Evolutionary conservation across 1,284 basidiomycete genomes (phyloP).

Genomic region (Albatrellus sp.): DNA sequence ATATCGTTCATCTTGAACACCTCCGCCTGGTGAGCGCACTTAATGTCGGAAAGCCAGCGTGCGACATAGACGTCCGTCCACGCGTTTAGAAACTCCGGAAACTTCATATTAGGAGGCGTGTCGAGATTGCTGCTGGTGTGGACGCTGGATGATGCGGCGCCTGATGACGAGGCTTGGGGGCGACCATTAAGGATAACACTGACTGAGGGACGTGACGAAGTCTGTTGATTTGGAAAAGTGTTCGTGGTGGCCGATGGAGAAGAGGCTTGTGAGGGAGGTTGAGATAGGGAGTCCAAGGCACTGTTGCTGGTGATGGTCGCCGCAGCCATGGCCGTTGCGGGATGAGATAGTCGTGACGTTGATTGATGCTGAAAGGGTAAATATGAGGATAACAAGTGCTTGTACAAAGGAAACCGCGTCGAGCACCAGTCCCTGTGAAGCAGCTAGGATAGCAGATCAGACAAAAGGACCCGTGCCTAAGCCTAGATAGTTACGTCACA

Average conservation of each 20-base stretch:
- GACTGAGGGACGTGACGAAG: conserved; percentile 1
- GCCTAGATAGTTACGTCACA: no score
- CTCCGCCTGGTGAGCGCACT: conserved; percentile 56
- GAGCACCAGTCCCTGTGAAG: no score
- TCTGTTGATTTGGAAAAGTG: conserved; percentile 19
- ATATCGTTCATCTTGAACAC: conserved; percentile 81
- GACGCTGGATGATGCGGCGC: conserved; percentile 22
- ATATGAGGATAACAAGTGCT: not conserved
- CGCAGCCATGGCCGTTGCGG: conserved; percentile 23
- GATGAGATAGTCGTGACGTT: conserved; percentile 1
- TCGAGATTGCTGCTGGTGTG: conserved; percentile 30
- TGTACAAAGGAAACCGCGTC: no score
- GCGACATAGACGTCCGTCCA: conserved; percentile 65
- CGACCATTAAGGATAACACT: conserved; percentile 8
- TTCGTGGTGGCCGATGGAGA: conserved; percentile 41
- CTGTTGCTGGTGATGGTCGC: conserved; percentile 24
- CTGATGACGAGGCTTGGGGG: conserved; percentile 21
- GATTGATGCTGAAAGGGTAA: not conserved
- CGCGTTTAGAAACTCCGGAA: conserved; percentile 47
- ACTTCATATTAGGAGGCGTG: conserved; percentile 42
- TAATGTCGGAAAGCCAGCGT: conserved; percentile 60
- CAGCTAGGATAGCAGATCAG: no score
- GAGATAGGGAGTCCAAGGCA: conserved; percentile 24
- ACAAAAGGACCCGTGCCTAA: no score
- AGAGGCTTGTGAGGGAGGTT: conserved; percentile 30